Percentiles rank a stretch among this genome's conserved stretches.
phyloP scores from a whole-genome alignment of 257 asterid species.

The Sherardia arvensis region DNA sequence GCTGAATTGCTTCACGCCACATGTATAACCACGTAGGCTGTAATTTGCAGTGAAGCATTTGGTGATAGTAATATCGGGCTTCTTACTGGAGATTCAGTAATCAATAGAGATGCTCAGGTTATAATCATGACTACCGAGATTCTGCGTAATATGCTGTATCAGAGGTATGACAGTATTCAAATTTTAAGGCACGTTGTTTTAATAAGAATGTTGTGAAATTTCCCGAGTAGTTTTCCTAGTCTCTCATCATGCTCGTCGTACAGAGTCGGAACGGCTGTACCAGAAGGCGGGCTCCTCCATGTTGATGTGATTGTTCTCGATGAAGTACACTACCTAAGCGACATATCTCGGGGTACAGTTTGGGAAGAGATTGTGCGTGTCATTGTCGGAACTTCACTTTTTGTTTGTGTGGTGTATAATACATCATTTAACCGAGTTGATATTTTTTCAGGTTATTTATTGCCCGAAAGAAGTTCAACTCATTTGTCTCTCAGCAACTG shows the following conservation, averaged over 20 bases:
- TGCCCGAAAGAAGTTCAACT: conserved; percentile 97
- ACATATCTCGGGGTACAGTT: conserved; percentile 95
- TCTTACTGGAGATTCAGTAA: conserved; percentile 94
- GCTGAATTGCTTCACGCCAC: neutral
- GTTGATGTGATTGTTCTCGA: conserved; percentile 97
- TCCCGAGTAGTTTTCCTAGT: neutral
- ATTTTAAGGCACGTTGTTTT: neutral
- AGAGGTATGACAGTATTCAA: conserved; percentile 35
- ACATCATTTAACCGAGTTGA: conserved; percentile 5
- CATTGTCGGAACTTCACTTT: conserved; percentile 11
- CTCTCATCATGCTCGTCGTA: neutral
- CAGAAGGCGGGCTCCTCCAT: conserved; percentile 76
- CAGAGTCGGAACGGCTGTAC: conserved; percentile 80
- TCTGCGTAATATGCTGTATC: conserved; percentile 90
- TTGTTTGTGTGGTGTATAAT: conserved; percentile 10
- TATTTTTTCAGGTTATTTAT: conserved; percentile 65
- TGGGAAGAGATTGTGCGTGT: conserved; percentile 98
- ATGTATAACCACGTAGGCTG: conserved; percentile 10
- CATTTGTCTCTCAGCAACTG: conserved; percentile 95
- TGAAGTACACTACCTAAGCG: conserved; percentile 98
- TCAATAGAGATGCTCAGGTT: conserved; percentile 90
- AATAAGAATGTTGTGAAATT: neutral
- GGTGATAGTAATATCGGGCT: conserved; percentile 94
- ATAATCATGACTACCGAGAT: conserved; percentile 97
- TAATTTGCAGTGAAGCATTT: conserved; percentile 64